Evolutionary conservation across 768 basidiomycete species (phyloP).

Genomic region (Lyophyllum shimeji): DNA sequence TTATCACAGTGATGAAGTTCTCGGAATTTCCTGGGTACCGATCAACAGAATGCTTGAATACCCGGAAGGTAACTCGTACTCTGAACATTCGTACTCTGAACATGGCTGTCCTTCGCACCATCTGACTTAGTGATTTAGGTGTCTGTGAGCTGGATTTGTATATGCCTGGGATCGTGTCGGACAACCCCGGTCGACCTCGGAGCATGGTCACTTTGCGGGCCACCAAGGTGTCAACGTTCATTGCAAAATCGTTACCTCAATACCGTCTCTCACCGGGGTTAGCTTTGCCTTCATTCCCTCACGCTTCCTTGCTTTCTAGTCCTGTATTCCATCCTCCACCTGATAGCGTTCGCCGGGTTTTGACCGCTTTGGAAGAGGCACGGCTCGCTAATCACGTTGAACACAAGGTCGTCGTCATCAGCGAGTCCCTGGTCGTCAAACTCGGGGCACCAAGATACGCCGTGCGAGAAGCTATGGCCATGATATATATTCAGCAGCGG

Average conservation of each 20-base stretch:
- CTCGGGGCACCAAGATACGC: neutral
- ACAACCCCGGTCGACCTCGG: neutral
- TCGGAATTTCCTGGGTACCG: too few species aligned
- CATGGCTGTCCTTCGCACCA: too few species aligned
- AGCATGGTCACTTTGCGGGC: neutral
- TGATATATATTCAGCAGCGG: neutral
- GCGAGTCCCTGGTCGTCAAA: neutral
- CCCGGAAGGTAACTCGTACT: too few species aligned
- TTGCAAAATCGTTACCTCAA: neutral
- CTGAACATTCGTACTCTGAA: too few species aligned
- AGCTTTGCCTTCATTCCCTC: neutral
- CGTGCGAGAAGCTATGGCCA: neutral
- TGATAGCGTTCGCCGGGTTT: neutral
- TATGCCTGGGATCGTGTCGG: neutral
- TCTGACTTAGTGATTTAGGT: too few species aligned
- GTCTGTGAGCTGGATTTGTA: too few species aligned
- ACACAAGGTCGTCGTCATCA: neutral
- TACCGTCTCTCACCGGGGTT: neutral
- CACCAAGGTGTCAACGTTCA: neutral
- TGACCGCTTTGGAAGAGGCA: neutral
- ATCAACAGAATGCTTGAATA: too few species aligned
- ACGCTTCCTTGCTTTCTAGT: neutral
- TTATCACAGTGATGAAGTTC: too few species aligned
- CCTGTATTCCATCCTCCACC: neutral
- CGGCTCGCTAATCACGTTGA: too few species aligned